Evolutionary conservation across 2,329 filamentous ascomycete species (phyloP), one percentile per base, ranked within the genome.

Genomic region (Monilinia fructicola): DNA sequence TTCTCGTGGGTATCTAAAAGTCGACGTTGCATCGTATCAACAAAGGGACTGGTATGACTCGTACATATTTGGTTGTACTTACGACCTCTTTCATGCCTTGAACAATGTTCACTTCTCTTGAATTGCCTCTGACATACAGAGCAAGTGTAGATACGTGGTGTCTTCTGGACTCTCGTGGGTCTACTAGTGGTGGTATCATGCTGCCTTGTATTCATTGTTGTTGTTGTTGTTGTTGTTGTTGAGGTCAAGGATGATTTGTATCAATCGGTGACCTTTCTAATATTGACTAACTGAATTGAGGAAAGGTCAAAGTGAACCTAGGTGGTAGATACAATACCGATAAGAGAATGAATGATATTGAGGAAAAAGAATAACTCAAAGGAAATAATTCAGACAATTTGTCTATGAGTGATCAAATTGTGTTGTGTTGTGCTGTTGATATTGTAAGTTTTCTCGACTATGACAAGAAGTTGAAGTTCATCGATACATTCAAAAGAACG

Each of bases 41-140:
- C 48, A 66, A 62, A 54, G 35, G 64, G 44, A 50, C 38, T 16
- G 28, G 59, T 28, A 42, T 42, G 40, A 48, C 46, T 48, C 48
- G 35, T 38, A 48, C 16, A 38, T 44, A 44, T 46, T 44, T 26
- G 38, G 42, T 48, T 64, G 44, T 66, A 66, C 64, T 54, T 52
- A 66, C 64, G 64, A 62, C 64, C 58, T 46, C 64, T 56, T 40
- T 66, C 64, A 40, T 66, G 64, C 56, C 64, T 61, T 38, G 64
- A 66, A 40, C 64, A 66, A 63, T 66, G 64, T 40, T 66, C 64
- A 61, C 64, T 66, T 26, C 64, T 61, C 58, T 66, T 66, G n/a
- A 66, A 66, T 4, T 23, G 42, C 18, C 58, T 44, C 48, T 52
- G 42, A 26, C 64, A 66, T 23, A 66, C 58, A 35, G 56, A 62